Evolutionary conservation across 1,284 basidiomycete genomes (phyloP).

Genomic region (Rhodotorula sp.): DNA sequence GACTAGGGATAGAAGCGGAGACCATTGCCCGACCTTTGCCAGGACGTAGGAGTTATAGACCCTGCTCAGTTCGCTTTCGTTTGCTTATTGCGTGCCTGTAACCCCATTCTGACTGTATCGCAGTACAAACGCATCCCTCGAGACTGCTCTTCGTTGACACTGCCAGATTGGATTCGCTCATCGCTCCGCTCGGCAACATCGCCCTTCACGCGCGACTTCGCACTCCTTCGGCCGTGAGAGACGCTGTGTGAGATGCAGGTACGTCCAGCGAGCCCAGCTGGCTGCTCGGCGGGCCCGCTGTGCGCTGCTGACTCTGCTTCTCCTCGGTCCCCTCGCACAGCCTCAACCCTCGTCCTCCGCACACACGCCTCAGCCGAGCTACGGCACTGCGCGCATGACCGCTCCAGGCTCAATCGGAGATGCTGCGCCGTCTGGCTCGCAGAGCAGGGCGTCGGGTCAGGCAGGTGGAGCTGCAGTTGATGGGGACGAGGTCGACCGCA

Average conservation of each 20-base stretch:
- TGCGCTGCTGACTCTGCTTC: neutral
- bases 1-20: conserved; percentile 34
- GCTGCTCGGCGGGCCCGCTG: neutral
- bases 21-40: no score
- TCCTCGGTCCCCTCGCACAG: neutral
- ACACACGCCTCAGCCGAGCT: neutral
- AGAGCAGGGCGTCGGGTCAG: neutral
- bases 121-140: no score
- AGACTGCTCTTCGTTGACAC: no score
- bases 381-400: neutral
- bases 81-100: no score
- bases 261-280: no score
- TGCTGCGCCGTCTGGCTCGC: neutral
- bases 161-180: no score
- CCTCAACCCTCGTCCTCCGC: neutral
- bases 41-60: neutral
- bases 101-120: no score
- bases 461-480: neutral
- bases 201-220: no score
- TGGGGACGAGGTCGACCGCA: conserved; percentile 3
- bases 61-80: neutral
- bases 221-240: no score
- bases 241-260: neutral
- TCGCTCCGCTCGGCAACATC: no score
- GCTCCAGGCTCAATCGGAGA: neutral